phyloP scores from a whole-genome alignment of 306 rosid genomes.

The peach (Prunus persica) region DNA sequence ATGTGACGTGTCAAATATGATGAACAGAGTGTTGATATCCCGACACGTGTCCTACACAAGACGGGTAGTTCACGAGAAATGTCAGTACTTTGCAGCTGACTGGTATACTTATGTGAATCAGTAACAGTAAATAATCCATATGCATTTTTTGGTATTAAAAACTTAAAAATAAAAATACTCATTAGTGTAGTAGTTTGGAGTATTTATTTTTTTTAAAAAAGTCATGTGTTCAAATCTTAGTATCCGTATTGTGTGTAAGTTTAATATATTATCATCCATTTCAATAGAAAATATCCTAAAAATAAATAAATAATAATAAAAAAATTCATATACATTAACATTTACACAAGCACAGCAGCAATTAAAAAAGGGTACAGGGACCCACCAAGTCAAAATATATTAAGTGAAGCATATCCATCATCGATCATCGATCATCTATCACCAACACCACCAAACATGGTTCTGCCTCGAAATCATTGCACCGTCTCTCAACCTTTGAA shows the following conservation, averaged over 20 bases:
- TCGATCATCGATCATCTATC: background rate
- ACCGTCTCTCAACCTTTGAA: background rate
- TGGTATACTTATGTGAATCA: background rate
- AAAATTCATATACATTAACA: background rate
- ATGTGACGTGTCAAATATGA: background rate
- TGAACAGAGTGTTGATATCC: background rate
- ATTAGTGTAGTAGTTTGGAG: accelerated
- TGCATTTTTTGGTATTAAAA: background rate
- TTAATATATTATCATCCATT: too few relatives aligned
- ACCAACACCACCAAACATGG: background rate
- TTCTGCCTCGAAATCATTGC: background rate
- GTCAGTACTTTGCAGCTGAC: background rate
- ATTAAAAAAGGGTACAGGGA: background rate
- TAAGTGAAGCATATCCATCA: too few relatives aligned
- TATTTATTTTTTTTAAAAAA: accelerated
- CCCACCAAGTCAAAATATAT: background rate
- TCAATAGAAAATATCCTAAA: too few relatives aligned
- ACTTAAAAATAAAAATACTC: background rate
- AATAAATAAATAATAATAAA: too few relatives aligned
- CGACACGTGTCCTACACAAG: background rate
- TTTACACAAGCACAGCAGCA: background rate
- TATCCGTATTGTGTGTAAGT: too few relatives aligned
- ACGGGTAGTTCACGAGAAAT: background rate
- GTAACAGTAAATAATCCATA: background rate
- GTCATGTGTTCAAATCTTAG: accelerated